Conservation (phyloP, 176 grass and related monocot species). For the Musa acuminata region DNA sequence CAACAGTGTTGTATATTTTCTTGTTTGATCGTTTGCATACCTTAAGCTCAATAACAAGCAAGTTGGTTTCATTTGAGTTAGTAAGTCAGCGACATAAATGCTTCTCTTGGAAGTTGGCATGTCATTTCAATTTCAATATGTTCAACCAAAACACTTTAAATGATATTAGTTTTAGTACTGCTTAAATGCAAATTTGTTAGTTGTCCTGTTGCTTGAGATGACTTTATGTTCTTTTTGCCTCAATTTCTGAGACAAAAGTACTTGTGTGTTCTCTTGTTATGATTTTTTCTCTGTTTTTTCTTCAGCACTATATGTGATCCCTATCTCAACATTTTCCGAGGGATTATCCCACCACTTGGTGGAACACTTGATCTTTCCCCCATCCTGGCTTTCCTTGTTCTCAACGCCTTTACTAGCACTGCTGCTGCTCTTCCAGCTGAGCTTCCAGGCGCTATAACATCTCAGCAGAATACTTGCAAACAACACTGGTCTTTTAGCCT, state of each 20-base stretch:
- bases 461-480: not conserved
- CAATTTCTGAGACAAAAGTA: not conserved
- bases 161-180: conserved; percentile 74
- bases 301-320: conserved; percentile 92
- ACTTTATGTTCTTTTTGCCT: not conserved
- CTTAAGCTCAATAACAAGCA: not conserved
- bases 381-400: conserved; percentile 86
- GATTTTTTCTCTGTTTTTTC: conserved; percentile 29
- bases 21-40: too few species aligned
- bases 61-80: not conserved
- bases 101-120: not conserved
- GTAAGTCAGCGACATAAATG: conserved; percentile 5
- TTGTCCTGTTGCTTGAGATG: not conserved
- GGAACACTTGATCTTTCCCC: conserved; percentile 92
- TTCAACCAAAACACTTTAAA: conserved; percentile 40
- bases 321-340: conserved; percentile 95
- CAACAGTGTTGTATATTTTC: too few species aligned
- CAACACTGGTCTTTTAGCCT: conserved; percentile 2
- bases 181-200: not conserved
- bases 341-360: conserved; percentile 85
- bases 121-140: not conserved
- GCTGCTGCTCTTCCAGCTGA: conserved; percentile 83
- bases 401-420: conserved; percentile 72
- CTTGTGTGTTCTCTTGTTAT: conserved; percentile 16
- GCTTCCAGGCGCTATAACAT: conserved; percentile 29